Evolutionary conservation across 140 eudicot species (phyloP), one percentile per base, ranked within the genome.

Genomic region (Ambrosia hybrid): DNA sequence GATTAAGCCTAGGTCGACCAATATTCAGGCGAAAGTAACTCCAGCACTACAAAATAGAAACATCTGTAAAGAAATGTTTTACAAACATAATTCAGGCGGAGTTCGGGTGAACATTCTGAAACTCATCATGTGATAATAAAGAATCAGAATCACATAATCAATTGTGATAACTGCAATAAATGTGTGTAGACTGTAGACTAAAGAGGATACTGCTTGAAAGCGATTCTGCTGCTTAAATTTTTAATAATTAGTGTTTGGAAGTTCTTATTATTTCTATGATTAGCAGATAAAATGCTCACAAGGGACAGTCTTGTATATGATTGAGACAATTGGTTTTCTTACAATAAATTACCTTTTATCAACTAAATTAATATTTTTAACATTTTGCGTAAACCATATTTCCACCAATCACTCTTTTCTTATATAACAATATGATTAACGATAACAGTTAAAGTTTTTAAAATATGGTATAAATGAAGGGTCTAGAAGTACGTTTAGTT

Each of bases 21-120:
- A 93, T 85, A 84, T 85, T 93, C 67, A 93, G 84, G 73, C 85
- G 99, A 76, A 87, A 93, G 85, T 90, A 93, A 81, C 97, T 90
- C 99, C 99, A 93, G 79, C 99, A 90, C 99, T 93, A 73, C 80
- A 86, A 75, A 58, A 38, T 41, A 8, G 9, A 73, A 69, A 26
- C 70, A 38, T 5, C 51, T 64, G 58, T 34, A 72, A 14, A 60
- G 11, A 46, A 72, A 57, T 26, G 9, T 30, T 57, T 57, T 51
- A 51, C 33, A 57, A 67, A 65, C 53, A 55, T 70, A 70, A 30
- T 8, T 63, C 57, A 43, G 46, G 7, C n/a, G 57, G 30, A 12
- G 17, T 17, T 51, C 57, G 67, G 67, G 43, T 70, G 52, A 12
- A 39, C 41, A 33, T 34, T 67, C 57, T 71, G 56, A 71, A 2